Conservation (phyloP, 495 filamentous ascomycete genomes). For the Aspergillus nidulans region DNA sequence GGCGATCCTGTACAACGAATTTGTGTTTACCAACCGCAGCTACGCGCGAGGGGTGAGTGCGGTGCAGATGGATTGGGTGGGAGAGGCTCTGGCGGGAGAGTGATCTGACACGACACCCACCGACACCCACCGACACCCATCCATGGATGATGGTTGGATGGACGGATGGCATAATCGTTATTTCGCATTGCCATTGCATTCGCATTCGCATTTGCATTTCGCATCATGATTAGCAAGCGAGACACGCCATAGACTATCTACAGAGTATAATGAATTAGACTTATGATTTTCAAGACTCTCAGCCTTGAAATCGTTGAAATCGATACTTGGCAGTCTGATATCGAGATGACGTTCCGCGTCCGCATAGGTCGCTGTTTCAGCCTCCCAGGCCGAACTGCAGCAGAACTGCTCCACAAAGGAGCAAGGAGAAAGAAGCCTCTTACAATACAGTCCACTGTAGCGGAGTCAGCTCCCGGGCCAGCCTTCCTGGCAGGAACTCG, state of each 20-base stretch:
- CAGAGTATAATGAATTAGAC: not conserved
- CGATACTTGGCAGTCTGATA: conserved; percentile 1
- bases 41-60: conserved; percentile 87
- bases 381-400: not conserved
- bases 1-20: conserved; percentile 93
- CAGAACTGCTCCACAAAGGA: not conserved
- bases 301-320: conserved; percentile 1
- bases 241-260: not conserved
- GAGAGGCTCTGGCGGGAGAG: conserved; percentile 54
- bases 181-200: too few relatives aligned
- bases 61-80: conserved; percentile 84
- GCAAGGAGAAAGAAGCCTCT: not conserved
- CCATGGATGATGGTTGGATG: too few relatives aligned
- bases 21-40: conserved; percentile 88
- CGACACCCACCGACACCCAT: too few relatives aligned
- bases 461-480: not conserved
- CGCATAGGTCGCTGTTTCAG: not conserved
- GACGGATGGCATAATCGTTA: too few relatives aligned
- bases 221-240: conserved; percentile 3
- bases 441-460: not conserved
- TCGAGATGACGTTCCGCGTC: conserved; percentile 1
- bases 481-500: too few relatives aligned
- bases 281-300: not conserved
- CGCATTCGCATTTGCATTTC: too few relatives aligned
- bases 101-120: not conserved